phyloP scores from a whole-genome alignment of 176 grass and related monocot species.

The Saccharum spontaneum region DNA sequence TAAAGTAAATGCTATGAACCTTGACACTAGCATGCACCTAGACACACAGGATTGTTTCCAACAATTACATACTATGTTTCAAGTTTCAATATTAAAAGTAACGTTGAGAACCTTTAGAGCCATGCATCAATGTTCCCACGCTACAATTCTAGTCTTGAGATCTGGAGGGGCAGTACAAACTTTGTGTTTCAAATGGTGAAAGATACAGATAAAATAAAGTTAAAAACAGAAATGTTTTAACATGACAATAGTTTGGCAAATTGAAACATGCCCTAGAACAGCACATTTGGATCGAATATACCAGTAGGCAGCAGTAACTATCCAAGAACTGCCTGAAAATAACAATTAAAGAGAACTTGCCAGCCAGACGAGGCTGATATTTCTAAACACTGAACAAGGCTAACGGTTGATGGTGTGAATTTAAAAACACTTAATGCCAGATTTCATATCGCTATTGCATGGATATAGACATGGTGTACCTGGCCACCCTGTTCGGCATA shows the following conservation, averaged over 20 bases:
- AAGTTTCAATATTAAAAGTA: not conserved
- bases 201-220: not conserved
- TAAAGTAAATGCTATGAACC: not conserved
- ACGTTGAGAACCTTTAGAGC: not conserved
- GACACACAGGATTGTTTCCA: not conserved
- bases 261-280: not conserved
- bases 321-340: not conserved
- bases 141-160: not conserved
- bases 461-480: slow-evolving; percentile 47
- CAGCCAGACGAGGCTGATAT: not conserved
- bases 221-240: not conserved
- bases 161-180: not conserved
- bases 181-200: not conserved
- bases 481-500: slow-evolving; percentile 98
- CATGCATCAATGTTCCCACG: not conserved
- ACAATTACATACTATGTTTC: not conserved
- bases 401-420: not conserved
- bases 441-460: slow-evolving; percentile 16
- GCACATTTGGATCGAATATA: not conserved
- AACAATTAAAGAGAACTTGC: not conserved
- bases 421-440: not conserved
- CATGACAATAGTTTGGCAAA: not conserved
- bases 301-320: not conserved
- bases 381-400: not conserved
- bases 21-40: not conserved